Conservation (phyloP, 140 eudicot genomes). For the Bidens hawaiensis region DNA sequence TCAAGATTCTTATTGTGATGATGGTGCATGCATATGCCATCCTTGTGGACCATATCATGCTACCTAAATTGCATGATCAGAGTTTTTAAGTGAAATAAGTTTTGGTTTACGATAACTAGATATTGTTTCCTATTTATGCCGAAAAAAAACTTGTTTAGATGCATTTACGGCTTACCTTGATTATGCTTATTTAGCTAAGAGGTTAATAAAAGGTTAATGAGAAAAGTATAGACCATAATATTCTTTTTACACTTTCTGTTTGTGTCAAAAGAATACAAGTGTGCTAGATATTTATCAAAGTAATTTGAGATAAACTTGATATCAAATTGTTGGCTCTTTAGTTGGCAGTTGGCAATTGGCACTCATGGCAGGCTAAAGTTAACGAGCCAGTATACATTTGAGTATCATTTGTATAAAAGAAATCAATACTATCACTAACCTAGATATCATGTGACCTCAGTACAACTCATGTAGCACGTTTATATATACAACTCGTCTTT, state of each 20-base stretch:
- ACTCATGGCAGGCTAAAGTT: too few species aligned
- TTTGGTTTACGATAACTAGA: background rate
- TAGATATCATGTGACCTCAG: too few species aligned
- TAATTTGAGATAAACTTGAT: background rate
- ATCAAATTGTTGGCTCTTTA: background rate
- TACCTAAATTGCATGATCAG: background rate
- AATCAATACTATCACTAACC: too few species aligned
- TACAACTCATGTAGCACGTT: too few species aligned
- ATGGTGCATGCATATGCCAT: constrained; percentile 12
- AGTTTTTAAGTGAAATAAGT: background rate
- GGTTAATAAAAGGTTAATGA: background rate
- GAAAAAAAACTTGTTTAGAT: background rate
- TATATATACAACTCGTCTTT: too few species aligned
- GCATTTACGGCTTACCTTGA: too few species aligned
- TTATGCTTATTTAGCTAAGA: background rate
- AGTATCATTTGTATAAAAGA: too few species aligned
- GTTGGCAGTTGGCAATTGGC: too few species aligned
- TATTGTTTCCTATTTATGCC: background rate
- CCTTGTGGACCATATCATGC: background rate
- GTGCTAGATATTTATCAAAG: background rate
- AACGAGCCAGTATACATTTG: too few species aligned
- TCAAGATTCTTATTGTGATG: constrained; percentile 13
- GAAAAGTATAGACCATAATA: too few species aligned
- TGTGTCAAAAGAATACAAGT: background rate
- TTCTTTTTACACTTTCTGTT: too few species aligned